phyloP scores from a whole-genome alignment of 495 filamentous ascomycete genomes.

The Pyronema omphalodes region DNA sequence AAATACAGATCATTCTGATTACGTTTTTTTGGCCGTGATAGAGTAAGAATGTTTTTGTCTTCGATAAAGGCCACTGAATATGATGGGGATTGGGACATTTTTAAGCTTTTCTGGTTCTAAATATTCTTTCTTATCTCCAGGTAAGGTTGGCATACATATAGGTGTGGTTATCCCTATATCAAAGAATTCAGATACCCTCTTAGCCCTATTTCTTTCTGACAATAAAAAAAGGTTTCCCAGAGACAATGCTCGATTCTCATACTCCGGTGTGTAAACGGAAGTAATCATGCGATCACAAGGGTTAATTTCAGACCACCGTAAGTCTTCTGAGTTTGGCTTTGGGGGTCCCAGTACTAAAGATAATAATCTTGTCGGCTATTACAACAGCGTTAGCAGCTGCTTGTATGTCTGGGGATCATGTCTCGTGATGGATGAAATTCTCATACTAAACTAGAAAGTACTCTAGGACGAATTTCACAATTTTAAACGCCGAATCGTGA shows the following conservation, averaged over 20 bases:
- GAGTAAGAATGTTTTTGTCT: slow-evolving; percentile 56
- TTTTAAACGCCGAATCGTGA: no score
- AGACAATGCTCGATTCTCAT: slow-evolving; percentile 77
- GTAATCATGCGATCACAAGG: slow-evolving; percentile 57
- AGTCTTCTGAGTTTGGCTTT: no score
- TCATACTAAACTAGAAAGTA: no score
- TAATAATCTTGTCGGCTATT: no score
- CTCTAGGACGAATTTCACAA: no score
- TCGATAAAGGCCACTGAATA: slow-evolving; percentile 42
- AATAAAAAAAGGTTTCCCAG: slow-evolving; percentile 75
- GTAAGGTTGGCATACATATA: slow-evolving; percentile 36
- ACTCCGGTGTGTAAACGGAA: slow-evolving; percentile 86
- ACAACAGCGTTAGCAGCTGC: no score
- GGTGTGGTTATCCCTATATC: slow-evolving; percentile 66
- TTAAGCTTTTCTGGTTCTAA: slow-evolving; percentile 28
- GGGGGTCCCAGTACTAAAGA: no score
- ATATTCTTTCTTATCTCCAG: slow-evolving; percentile 27
- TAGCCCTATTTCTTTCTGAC: slow-evolving; percentile 63
- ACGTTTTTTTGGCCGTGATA: slow-evolving; percentile 55
- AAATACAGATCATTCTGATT: slow-evolving; percentile 78
- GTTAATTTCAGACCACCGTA: no score
- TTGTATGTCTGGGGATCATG: no score
- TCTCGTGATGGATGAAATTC: no score
- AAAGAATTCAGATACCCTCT: slow-evolving; percentile 61
- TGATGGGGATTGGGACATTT: slow-evolving; percentile 34